A percentile compares a stretch with the other conserved stretches of the same genome.
Evolutionary conservation across 352 stramenopile genomes (phyloP).

Genomic region (Blastocystis hominis): DNA sequence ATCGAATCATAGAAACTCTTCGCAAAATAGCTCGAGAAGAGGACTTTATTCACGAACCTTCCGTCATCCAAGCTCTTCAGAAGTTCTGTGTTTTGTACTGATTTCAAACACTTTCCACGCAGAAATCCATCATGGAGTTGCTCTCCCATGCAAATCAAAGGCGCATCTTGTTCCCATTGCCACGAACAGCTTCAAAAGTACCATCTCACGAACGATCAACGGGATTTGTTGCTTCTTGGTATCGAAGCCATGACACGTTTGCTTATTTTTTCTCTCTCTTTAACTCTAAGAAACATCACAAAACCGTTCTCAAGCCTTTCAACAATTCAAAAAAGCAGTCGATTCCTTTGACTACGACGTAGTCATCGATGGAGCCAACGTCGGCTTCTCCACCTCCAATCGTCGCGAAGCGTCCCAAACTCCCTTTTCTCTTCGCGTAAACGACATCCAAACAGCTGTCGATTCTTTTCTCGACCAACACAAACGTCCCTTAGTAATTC

Average conservation of each 20-base stretch:
- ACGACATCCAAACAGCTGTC: background rate
- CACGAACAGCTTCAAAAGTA: background rate
- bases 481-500: background rate
- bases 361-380: constrained; percentile 18
- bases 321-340: background rate
- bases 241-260: background rate
- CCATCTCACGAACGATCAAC: background rate
- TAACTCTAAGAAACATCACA: background rate
- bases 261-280: background rate
- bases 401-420: background rate
- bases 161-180: background rate
- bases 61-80: background rate
- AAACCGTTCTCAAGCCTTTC: background rate
- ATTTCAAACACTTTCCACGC: background rate
- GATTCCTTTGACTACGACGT: background rate
- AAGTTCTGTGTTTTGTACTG: constrained; percentile 16
- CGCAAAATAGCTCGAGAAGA: background rate
- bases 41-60: background rate
- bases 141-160: background rate
- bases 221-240: background rate
- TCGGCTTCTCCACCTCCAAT: constrained; percentile 16
- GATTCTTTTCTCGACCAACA: background rate
- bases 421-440: background rate
- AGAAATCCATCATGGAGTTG: constrained; percentile 23
- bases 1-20: background rate